phyloP scores from a whole-genome alignment of 2,329 filamentous ascomycete genomes.

The Tolypocladium guangdongense region DNA sequence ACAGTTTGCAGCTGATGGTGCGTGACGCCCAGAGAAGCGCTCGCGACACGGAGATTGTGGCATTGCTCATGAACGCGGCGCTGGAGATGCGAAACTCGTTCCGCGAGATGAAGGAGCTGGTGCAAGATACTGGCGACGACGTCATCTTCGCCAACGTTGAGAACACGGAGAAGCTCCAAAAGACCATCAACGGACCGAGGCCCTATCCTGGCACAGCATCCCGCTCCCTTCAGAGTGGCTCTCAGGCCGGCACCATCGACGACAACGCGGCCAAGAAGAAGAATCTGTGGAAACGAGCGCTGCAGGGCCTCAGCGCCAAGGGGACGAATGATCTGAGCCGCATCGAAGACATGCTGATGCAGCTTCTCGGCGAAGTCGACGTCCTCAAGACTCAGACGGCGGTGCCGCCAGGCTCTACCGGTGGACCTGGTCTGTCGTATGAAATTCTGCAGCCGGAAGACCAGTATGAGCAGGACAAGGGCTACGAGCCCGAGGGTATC shows the following conservation, averaged over 20 bases:
- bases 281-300: constrained; percentile 87
- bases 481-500: constrained; percentile 78
- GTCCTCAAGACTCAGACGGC: constrained; percentile 56
- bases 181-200: constrained; percentile 73
- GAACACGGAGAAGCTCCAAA: constrained; percentile 77
- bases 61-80: constrained; percentile 85
- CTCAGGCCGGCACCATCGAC: constrained; percentile 43
- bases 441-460: constrained; percentile 54
- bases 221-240: constrained; percentile 46
- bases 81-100: constrained; percentile 96
- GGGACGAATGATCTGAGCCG: constrained; percentile 78
- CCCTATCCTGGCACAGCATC: constrained; percentile 61
- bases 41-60: constrained; percentile 89
- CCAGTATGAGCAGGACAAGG: constrained; percentile 57
- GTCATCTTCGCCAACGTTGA: constrained; percentile 80
- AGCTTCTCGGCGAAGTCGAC: constrained; percentile 86
- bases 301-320: constrained; percentile 81
- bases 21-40: constrained; percentile 94
- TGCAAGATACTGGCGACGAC: constrained; percentile 74
- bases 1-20: constrained; percentile 61
- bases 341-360: constrained; percentile 86
- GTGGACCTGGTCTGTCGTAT: constrained; percentile 50
- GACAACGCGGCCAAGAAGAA: constrained; percentile 66
- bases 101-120: constrained; percentile 86
- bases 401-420: constrained; percentile 20